Evolutionary conservation across 1,139 yeast genomes (phyloP).

Genomic region (Hansenula lynferdii): DNA sequence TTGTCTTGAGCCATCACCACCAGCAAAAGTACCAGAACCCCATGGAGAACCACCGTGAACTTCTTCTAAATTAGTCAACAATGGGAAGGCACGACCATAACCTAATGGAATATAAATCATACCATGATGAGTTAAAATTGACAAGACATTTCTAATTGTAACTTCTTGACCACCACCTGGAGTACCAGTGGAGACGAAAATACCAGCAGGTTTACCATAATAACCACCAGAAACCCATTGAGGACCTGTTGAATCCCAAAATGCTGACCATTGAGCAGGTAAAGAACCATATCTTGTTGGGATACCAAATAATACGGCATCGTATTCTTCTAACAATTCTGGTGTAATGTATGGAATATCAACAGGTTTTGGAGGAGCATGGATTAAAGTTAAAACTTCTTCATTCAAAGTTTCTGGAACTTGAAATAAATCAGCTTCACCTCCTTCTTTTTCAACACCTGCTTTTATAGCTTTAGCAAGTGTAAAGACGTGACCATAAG

Average conservation of each 20-base stretch:
- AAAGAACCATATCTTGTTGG: constrained; percentile 80
- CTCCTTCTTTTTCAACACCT: constrained; percentile 73
- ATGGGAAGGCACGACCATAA: constrained; percentile 55
- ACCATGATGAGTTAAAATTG: constrained; percentile 73
- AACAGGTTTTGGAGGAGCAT: constrained; percentile 65
- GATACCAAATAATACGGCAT: constrained; percentile 73
- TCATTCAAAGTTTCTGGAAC: constrained; percentile 72
- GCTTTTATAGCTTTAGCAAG: constrained; percentile 62
- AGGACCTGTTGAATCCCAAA: constrained; percentile 80
- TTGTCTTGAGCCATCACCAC: constrained; percentile 70
- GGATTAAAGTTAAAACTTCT: constrained; percentile 54
- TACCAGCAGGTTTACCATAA: constrained; percentile 70
- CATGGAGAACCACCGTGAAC: constrained; percentile 80
- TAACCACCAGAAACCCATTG: constrained; percentile 75
- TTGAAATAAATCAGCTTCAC: constrained; percentile 65
- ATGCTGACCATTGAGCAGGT: constrained; percentile 78
- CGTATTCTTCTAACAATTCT: constrained; percentile 56
- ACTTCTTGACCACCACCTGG: constrained; percentile 82
- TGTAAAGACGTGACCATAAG: constrained; percentile 72
- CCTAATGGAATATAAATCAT: constrained; percentile 76
- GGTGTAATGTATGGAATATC: constrained; percentile 63
- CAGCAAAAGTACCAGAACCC: constrained; percentile 85
- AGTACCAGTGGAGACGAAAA: constrained; percentile 74
- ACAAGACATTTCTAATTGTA: constrained; percentile 57
- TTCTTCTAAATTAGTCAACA: constrained; percentile 54